These are phyloP conservation scores for Diaporthe ilicicola DNA, from an alignment of 2,329 filamentous ascomycete genomes.

Conservation along the genomic window DNA sequence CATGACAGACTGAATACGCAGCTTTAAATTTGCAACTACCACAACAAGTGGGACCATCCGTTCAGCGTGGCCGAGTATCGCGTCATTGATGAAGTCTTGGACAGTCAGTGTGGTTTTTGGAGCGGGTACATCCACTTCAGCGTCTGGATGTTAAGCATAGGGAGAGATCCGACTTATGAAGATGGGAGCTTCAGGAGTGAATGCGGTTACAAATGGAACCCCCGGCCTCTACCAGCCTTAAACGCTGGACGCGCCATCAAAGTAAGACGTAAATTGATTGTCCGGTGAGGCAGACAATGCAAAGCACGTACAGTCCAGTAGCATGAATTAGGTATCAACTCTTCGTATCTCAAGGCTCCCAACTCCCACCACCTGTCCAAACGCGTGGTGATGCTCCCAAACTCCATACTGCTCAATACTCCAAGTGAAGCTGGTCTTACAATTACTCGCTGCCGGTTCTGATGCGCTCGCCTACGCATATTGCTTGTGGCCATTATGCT, in stretches of 20 bases:
- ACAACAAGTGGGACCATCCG: neutral
- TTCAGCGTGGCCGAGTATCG: neutral
- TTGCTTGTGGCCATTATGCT: neutral
- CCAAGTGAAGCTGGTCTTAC: neutral
- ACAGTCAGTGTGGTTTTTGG: neutral
- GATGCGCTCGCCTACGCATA: neutral
- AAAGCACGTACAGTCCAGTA: neutral
- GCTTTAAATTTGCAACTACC: neutral
- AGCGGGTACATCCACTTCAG: neutral
- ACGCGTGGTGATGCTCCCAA: neutral
- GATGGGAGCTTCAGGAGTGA: neutral
- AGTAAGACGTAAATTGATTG: accelerated
- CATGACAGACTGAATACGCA: neutral
- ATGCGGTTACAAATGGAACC: neutral
- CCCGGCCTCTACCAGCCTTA: neutral
- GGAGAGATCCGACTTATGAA: neutral
- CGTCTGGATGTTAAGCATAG: neutral
- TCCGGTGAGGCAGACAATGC: too few relatives aligned
- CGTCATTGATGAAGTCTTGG: neutral
- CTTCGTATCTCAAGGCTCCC: too few relatives aligned
- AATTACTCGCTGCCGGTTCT: neutral
- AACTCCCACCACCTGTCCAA: neutral
- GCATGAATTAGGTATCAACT: neutral
- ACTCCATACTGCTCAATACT: neutral
- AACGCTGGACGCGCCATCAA: neutral